These are phyloP conservation scores for Pseudophaeomoniella oleicola DNA, from an alignment of 2,329 filamentous ascomycete genomes.

Conservation along the genomic window DNA sequence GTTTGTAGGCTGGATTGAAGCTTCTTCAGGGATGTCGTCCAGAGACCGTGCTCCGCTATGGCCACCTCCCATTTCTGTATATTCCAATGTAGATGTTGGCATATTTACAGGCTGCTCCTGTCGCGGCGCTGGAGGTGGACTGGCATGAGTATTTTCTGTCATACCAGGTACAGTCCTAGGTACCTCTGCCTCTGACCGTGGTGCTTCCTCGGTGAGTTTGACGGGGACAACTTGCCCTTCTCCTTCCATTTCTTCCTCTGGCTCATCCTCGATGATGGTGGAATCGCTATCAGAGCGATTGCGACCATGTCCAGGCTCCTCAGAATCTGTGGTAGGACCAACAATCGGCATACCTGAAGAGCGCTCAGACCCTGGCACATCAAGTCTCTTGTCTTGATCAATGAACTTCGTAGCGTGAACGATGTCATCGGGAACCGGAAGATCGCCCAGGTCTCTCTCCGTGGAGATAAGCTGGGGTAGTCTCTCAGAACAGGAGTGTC, in stretches of 20 bases:
- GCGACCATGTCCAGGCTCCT: constrained; percentile 5
- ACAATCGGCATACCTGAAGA: constrained; percentile 3
- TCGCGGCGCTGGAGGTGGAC: too few species aligned
- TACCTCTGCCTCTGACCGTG: neutral
- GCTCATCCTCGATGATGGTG: constrained; percentile 13
- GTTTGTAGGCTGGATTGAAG: too few species aligned
- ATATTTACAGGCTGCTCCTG: too few species aligned
- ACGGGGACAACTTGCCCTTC: neutral
- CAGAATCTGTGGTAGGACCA: constrained; percentile 12
- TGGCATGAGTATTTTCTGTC: too few species aligned
- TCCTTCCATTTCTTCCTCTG: neutral
- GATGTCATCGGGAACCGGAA: neutral
- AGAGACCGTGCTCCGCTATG: too few species aligned
- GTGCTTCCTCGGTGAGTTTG: neutral
- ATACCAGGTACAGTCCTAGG: too few species aligned
- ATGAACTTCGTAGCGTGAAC: neutral
- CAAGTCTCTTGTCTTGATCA: neutral
- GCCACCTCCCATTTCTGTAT: too few species aligned
- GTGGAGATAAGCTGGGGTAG: constrained; percentile 6
- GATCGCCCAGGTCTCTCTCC: constrained; percentile 1
- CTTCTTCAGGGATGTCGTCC: neutral
- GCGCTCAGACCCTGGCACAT: neutral
- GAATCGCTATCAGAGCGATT: constrained; percentile 10
- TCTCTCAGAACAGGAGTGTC: constrained; percentile 22
- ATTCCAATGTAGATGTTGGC: too few species aligned